These are phyloP conservation scores for Penicillium salamii DNA, from an alignment of 495 filamentous ascomycete genomes.

Conservation along the genomic window DNA sequence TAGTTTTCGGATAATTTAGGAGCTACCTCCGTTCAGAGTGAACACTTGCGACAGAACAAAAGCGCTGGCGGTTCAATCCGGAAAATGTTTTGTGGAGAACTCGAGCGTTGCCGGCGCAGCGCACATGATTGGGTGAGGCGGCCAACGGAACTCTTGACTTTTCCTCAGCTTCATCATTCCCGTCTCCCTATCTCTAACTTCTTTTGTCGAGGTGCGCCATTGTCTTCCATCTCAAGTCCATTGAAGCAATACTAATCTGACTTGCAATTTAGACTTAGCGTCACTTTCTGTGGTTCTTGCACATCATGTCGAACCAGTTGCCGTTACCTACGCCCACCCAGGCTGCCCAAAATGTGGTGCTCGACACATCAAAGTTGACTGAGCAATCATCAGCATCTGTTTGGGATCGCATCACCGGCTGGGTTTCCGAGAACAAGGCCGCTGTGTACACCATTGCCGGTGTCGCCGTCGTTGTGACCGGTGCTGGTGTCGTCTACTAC, in stretches of 20 bases:
- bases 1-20: not conserved
- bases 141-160: constrained; percentile 28
- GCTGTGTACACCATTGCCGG: constrained; percentile 94
- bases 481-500: constrained; percentile 90
- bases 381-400: constrained; percentile 61
- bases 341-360: constrained; percentile 43
- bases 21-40: no score
- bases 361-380: constrained; percentile 49
- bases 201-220: constrained; percentile 18
- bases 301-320: constrained; percentile 43
- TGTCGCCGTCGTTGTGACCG: constrained; percentile 84
- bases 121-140: constrained; percentile 38
- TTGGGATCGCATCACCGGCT: constrained; percentile 86
- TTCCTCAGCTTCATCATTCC: constrained; percentile 34
- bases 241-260: constrained; percentile 3
- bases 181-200: constrained; percentile 31
- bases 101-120: constrained; percentile 18
- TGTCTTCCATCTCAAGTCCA: constrained; percentile 2
- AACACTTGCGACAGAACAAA: not conserved
- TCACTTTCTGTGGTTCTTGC: constrained; percentile 18
- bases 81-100: constrained; percentile 17
- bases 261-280: constrained; percentile 11
- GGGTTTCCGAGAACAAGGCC: constrained; percentile 93
- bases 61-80: constrained; percentile 2
- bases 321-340: constrained; percentile 37